Percentiles rank a stretch among this genome's conserved stretches.
These are phyloP conservation scores for Hysterium pulicare DNA, from an alignment of 2,329 filamentous ascomycete genomes.

Conservation along the genomic window DNA sequence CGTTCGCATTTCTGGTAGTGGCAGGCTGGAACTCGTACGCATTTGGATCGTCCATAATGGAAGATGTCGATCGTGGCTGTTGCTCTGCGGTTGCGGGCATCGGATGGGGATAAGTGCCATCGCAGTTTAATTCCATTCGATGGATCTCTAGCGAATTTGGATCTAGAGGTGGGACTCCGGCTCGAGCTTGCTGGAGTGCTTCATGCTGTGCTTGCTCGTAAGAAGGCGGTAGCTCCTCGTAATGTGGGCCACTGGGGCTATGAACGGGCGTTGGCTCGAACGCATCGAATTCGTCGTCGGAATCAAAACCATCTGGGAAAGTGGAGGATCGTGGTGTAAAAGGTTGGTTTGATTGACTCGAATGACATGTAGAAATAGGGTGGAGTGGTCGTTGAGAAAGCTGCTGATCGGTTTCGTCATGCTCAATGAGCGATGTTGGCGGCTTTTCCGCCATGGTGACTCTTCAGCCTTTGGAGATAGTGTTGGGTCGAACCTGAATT, in stretches of 20 bases:
- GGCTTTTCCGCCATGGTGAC: constrained; percentile 4
- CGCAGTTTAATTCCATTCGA: constrained; percentile 9
- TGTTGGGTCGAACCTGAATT: too few relatives aligned
- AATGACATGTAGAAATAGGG: constrained; percentile 6
- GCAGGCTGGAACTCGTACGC: constrained; percentile 14
- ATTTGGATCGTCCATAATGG: too few relatives aligned
- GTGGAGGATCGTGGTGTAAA: constrained; percentile 28
- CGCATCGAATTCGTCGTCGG: constrained; percentile 23
- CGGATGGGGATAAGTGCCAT: constrained; percentile 9
- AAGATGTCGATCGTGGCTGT: constrained; percentile 8
- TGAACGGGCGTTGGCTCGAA: constrained; percentile 25
- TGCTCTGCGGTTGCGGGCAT: constrained; percentile 19
- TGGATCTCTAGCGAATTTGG: constrained; percentile 24
- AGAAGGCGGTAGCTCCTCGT: constrained; percentile 35
- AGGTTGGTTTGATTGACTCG: constrained; percentile 11
- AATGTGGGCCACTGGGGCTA: constrained; percentile 30
- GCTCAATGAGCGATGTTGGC: constrained; percentile 1
- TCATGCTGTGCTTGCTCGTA: constrained; percentile 35
- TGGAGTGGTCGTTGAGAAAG: constrained; percentile 14
- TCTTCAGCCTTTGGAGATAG: too few relatives aligned
- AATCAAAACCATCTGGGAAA: constrained; percentile 29
- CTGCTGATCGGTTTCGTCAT: constrained; percentile 5
- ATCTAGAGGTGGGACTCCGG: constrained; percentile 22
- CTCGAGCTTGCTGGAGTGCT: constrained; percentile 24
- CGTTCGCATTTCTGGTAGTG: constrained; percentile 14